Evolutionary conservation across 2,329 filamentous ascomycete species (phyloP).

Genomic region (Fusarium beomiforme): DNA sequence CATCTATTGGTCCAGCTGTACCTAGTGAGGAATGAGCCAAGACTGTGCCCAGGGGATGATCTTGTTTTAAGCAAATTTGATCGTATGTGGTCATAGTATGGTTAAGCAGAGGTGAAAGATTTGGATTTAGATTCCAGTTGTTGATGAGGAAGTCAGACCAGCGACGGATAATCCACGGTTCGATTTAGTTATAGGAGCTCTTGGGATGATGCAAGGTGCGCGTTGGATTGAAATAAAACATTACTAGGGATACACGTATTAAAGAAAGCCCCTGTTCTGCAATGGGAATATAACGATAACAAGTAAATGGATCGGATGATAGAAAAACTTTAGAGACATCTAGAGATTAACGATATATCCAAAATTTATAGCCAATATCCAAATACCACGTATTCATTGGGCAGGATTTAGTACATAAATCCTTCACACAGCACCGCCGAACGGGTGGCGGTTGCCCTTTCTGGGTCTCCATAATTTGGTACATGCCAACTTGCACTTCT

Average conservation of each 20-base stretch:
- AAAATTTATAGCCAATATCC: background rate
- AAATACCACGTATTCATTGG: background rate
- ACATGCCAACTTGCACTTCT: conserved; percentile 45
- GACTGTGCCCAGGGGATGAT: background rate
- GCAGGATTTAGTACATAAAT: conserved; percentile 1
- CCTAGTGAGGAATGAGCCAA: conserved; percentile 11
- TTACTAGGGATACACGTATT: background rate
- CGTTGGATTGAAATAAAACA: background rate
- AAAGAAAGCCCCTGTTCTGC: no score
- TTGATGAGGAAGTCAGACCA: conserved; percentile 19
- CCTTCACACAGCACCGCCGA: background rate
- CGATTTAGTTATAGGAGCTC: background rate
- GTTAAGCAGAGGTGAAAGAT: conserved; percentile 16
- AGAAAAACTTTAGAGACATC: background rate
- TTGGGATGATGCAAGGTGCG: background rate
- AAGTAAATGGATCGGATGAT: background rate
- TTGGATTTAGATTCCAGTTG: conserved; percentile 29
- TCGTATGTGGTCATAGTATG: conserved; percentile 4
- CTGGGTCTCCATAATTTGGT: conserved; percentile 33
- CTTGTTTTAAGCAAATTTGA: background rate
- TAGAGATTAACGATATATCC: background rate
- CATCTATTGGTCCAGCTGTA: background rate
- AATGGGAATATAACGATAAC: background rate
- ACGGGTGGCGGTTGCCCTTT: conserved; percentile 34
- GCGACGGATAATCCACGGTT: conserved; percentile 14